A percentile compares a stretch with the other conserved stretches of the same genome.
These are phyloP conservation scores for Dryas drummondii DNA, from an alignment of 306 rosid genomes.

Conservation along the genomic window DNA sequence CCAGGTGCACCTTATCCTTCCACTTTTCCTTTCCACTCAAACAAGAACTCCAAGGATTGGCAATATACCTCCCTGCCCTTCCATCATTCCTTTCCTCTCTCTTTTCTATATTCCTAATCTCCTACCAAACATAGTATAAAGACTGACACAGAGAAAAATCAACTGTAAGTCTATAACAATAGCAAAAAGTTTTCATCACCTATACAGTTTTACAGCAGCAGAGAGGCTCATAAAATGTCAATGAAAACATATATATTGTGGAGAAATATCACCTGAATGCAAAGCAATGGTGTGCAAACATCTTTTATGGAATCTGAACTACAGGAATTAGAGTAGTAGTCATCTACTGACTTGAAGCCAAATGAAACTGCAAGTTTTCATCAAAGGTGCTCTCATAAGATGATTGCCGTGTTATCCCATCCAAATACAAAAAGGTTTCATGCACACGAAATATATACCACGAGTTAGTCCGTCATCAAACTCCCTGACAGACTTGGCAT, in stretches of 20 bases:
- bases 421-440: conserved; percentile 3
- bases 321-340: conserved; percentile 73
- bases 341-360: conserved; percentile 95
- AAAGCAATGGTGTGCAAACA: conserved; percentile 78
- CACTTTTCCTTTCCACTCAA: background rate
- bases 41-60: background rate
- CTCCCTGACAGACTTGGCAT: conserved; percentile 74
- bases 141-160: too few relatives aligned
- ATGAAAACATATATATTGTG: background rate
- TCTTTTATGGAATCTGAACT: conserved; percentile 82
- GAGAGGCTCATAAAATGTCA: background rate
- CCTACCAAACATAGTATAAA: background rate
- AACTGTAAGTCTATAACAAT: background rate
- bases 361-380: conserved; percentile 71
- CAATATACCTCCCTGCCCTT: background rate
- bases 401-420: conserved; percentile 15
- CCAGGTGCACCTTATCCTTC: background rate
- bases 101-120: background rate
- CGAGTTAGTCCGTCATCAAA: conserved; percentile 91
- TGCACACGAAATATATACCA: conserved; percentile 47
- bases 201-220: background rate
- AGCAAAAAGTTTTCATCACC: background rate
- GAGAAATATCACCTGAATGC: conserved; percentile 72
- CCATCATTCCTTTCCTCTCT: background rate
- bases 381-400: conserved; percentile 20